Base-by-base conservation (phyloP, 768 basidiomycete species). In the Chiua virens region DNA sequence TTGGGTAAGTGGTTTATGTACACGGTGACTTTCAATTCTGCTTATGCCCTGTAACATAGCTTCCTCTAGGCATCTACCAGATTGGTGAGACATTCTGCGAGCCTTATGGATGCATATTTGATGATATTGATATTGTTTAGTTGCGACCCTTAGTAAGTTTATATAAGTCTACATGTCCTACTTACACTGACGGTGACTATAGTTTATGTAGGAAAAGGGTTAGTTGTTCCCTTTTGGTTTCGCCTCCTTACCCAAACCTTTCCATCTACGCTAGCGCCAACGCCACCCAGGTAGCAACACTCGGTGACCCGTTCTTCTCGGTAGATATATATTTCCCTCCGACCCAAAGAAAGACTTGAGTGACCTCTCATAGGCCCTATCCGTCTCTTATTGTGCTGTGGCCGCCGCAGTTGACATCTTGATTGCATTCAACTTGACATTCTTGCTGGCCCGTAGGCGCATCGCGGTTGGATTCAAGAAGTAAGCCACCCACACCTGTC, bases 381-480 rank as follows among this genome's bases (percentile, higher is more conserved):
- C 50, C 7, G 23, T 47, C 40, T 25, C 50, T 6, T 51, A 51
- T 17, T 51, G 39, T 25, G 22, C 50, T 17, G 23, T 51, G 18
- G 30, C 32, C 7, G 50, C 45, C 14, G 45, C 5, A 15, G 50
- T 46, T 30, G 44, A 47, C 32, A 47, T 51, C 17, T 18, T 35
- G 18, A 51, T 47, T 30, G 50, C 50, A 9, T 4, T 40, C 10
- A 47, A 25, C 38, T 39, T 47, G 38, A 47, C 45, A 11, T 51
- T 38, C 25, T 21, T 51, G 38, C 45, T 51, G 17, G 28, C 44
- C 2, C 44, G 30, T 30, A 46, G 38, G 27, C 30, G 50, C 3
- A 23, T 41, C 18, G 45, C 50, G 7, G 27, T 23, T 8, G 45
- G 45, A 6, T 47, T 51, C 21, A 51, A 47, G 47, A 27, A 18